These are phyloP conservation scores for Populus hybrid DNA, from an alignment of 441 rosid species.

Conservation along the genomic window DNA sequence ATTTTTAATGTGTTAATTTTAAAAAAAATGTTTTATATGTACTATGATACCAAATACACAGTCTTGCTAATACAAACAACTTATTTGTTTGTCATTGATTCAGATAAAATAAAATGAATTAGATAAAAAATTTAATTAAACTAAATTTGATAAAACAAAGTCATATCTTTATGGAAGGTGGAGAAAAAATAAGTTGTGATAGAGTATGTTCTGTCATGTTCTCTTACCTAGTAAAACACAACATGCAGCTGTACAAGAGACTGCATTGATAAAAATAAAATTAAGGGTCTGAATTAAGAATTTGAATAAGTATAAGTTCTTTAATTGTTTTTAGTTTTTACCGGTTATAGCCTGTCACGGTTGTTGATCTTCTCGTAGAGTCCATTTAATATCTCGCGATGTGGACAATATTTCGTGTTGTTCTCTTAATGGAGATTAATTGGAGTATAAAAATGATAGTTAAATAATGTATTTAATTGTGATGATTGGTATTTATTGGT, in stretches of 20 bases:
- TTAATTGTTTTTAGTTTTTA: constrained; percentile 12
- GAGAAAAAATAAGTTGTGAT: neutral
- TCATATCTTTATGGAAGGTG: neutral
- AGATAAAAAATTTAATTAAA: no score
- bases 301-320: neutral
- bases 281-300: neutral
- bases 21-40: no score
- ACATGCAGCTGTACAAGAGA: neutral
- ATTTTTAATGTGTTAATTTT: no score
- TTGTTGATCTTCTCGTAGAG: constrained; percentile 22
- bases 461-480: constrained; percentile 15
- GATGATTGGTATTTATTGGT: constrained; percentile 13
- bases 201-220: neutral
- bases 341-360: constrained; percentile 44
- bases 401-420: neutral
- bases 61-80: no score
- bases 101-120: no score
- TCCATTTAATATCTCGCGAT: constrained; percentile 20
- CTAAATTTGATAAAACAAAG: neutral
- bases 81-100: no score
- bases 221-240: neutral
- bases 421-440: neutral
- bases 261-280: neutral
- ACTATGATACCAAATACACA: no score
- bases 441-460: neutral